Percentiles rank a stretch among this genome's conserved stretches.
Evolutionary conservation across 1,284 basidiomycete genomes (phyloP).

Genomic region (Hemileia vastatrix): DNA sequence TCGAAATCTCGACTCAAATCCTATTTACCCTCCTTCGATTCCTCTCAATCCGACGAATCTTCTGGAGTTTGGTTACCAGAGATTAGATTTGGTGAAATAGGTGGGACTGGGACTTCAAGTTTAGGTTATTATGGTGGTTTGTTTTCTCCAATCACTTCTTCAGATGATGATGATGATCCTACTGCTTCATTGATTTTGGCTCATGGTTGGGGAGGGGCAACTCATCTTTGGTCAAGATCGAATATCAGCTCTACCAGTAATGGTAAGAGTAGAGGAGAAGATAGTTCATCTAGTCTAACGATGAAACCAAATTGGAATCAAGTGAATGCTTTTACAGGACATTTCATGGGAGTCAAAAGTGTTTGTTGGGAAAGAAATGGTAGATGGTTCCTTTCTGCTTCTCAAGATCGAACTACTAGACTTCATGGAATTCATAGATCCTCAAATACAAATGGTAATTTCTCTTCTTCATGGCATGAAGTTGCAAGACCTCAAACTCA

Average conservation of each 20-base stretch:
- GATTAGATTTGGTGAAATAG: constrained; percentile 40
- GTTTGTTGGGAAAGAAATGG: too few species aligned
- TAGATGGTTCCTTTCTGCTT: too few species aligned
- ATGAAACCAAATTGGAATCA: too few species aligned
- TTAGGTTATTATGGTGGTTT: constrained; percentile 38
- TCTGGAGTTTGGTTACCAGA: constrained; percentile 37
- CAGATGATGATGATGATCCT: neutral
- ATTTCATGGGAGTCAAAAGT: too few species aligned
- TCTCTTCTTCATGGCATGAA: constrained; percentile 35
- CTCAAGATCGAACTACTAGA: constrained; percentile 38
- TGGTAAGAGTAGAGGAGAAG: too few species aligned
- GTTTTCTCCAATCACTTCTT: constrained; percentile 28
- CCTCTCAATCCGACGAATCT: constrained; percentile 26
- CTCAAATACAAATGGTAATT: neutral
- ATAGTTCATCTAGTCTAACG: too few species aligned
- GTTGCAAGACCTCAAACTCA: constrained; percentile 42
- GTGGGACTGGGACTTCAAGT: constrained; percentile 31
- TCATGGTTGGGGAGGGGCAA: constrained; percentile 39
- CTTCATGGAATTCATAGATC: constrained; percentile 29
- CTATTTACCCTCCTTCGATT: constrained; percentile 7
- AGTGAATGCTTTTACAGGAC: too few species aligned
- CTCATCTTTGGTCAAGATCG: constrained; percentile 32
- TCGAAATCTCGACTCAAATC: neutral
- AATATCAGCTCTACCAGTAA: neutral
- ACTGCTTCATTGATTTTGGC: constrained; percentile 29